A percentile compares a stretch with the other conserved stretches of the same genome.
These are phyloP conservation scores for Penicillium cataractarum DNA, from an alignment of 495 filamentous ascomycete genomes.

Conservation along the genomic window DNA sequence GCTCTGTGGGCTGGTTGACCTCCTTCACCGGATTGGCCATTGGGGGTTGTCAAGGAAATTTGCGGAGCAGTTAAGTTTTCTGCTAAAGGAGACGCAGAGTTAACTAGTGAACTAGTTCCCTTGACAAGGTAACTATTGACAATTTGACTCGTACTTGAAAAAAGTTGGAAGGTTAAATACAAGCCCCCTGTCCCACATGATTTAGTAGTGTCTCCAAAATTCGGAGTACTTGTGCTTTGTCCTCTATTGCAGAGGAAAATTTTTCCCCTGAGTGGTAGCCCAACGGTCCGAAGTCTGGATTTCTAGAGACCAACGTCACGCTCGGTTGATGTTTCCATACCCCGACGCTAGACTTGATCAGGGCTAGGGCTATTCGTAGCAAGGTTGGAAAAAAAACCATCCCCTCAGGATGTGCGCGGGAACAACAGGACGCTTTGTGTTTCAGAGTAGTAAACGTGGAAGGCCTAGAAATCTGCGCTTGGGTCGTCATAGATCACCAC, in stretches of 20 bases:
- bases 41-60: slow-evolving; percentile 23
- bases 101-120: not conserved
- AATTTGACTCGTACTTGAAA: not conserved
- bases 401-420: not conserved
- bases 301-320: not conserved
- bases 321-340: not conserved
- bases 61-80: slow-evolving; percentile 13
- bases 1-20: slow-evolving; percentile 17
- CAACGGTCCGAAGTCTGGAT: not conserved
- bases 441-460: not conserved
- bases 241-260: not conserved
- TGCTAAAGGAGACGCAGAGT: slow-evolving; percentile 5
- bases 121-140: not conserved
- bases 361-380: not conserved
- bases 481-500: not conserved
- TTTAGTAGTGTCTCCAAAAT: not conserved
- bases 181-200: not conserved
- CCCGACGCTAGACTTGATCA: not conserved
- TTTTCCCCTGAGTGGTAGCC: not conserved
- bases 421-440: not conserved
- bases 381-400: not conserved
- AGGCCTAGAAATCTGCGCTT: not conserved
- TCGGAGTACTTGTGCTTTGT: not conserved
- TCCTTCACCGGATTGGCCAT: slow-evolving; percentile 19
- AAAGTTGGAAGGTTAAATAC: not conserved